Conservation (phyloP, 805 yeast genomes). For the Lachancea dasiensis region DNA sequence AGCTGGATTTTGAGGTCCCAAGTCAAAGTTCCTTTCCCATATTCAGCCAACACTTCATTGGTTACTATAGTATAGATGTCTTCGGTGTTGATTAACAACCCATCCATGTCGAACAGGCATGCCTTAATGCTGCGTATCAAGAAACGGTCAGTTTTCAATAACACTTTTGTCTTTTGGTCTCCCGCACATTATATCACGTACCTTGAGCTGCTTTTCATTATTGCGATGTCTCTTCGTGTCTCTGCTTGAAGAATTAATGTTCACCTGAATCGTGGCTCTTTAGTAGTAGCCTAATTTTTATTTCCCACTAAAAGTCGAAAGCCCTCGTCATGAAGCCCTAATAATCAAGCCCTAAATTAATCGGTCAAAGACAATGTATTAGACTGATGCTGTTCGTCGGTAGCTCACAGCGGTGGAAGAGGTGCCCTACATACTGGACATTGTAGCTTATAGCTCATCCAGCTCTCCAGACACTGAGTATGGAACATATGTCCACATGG, state of each 20-base stretch:
- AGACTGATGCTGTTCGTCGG: background rate
- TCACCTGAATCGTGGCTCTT: background rate
- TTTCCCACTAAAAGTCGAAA: too few relatives aligned
- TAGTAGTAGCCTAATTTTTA: background rate
- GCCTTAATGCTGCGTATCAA: constrained; percentile 23
- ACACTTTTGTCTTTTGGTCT: too few relatives aligned
- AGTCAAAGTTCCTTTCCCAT: constrained; percentile 72
- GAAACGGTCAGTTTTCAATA: constrained; percentile 1
- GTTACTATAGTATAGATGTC: constrained; percentile 80
- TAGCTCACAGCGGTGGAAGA: constrained; percentile 65
- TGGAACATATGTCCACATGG: constrained; percentile 92
- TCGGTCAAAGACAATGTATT: too few relatives aligned
- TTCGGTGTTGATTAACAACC: constrained; percentile 86
- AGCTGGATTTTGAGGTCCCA: constrained; percentile 86
- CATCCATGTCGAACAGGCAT: constrained; percentile 77
- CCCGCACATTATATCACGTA: background rate
- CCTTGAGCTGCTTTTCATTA: background rate
- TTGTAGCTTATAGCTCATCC: constrained; percentile 91
- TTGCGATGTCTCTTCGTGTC: background rate
- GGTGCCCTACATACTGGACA: constrained; percentile 90
- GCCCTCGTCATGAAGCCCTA: background rate
- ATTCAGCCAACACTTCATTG: constrained; percentile 56
- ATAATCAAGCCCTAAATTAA: background rate
- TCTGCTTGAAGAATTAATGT: too few relatives aligned
- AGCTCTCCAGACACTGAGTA: constrained; percentile 76